Base-by-base conservation (phyloP, 768 basidiomycete genomes). In the Boletus pseudopeckii region DNA sequence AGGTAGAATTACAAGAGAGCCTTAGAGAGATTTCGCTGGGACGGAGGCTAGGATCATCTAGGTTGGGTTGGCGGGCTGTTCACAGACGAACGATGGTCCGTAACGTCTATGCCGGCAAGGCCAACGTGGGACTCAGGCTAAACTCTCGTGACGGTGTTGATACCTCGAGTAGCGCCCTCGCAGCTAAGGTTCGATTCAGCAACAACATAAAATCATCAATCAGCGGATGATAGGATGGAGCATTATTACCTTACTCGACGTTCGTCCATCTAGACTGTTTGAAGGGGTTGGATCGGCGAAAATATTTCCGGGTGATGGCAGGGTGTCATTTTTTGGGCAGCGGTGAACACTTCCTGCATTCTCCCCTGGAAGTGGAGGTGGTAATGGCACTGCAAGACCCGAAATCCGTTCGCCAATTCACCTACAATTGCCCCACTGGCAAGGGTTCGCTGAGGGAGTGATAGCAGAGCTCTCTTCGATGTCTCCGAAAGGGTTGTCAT, bases 401-500 rank as follows among this genome's bases (percentile, higher is more conserved):
- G 4, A 4, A 10, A 53, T 1, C 1, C 2, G 41, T n/a, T 43
- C 32, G 3, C 44, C 24, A 22, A 22, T 22, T 22, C 22, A 22
- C 22, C 22, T n/a, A n/a, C n/a, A n/a, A n/a, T n/a, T n/a, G n/a
- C n/a, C n/a, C n/a, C n/a, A n/a, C n/a, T n/a, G n/a, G n/a, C 22
- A 22, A 22, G 22, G 22, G 22, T 22, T 22, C 22, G n/a, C n/a
- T n/a, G n/a, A n/a, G 22, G 22, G 22, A 22, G 22, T 22, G 22
- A 24, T 15, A 59, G 7, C 3, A 53, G 0, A 0, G n/a, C 5
- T 24, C 51, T 59, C 22, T 41, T 53, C 20, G 53, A 39, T 9
- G 8, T 34, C 3, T 53, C 48, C 22, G 22, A 22, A n/a, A 56
- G 58, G 7, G 51, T 59, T 7, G 51, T 30, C 48, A 50, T 20